Base-by-base conservation (phyloP, 305 asterid species). In the Stenogyne calaminthoides region DNA sequence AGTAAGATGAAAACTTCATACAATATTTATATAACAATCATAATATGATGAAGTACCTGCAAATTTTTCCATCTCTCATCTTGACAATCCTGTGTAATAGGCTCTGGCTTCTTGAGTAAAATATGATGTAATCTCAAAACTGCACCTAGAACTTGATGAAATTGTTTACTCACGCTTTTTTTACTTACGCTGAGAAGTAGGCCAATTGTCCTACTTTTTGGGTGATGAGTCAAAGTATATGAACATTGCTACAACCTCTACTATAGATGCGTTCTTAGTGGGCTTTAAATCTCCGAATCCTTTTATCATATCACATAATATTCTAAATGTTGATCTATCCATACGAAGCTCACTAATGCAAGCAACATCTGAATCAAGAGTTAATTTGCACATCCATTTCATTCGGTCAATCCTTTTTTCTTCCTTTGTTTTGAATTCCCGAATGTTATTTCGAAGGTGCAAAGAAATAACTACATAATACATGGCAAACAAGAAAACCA, bases 21-120 rank as follows among this genome's bases (percentile, higher is more conserved):
- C n/a, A n/a, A n/a, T n/a, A n/a, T n/a, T n/a, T n/a, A n/a, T n/a
- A n/a, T 40, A 40, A 40, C 7, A 40, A 40, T 40, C 7, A 9
- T 40, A 44, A 49, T 14, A 49, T 2, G 5, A 0, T n/a, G 20
- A 49, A 1, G 56, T 49, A 55, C 64, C 39, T 25, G 6, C 3
- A 58, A 58, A 58, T 18, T 2, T 22, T 58, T 58, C 64, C 64
- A 58, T 58, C 64, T 58, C 64, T 58, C 64, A 27, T 58, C 64
- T 58, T 58, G 64, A 58, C 64, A 58, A 10, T 58, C 64, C 8
- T 58, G 15, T 1, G 64, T 22, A 9, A 58, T 58, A 27, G 64
- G 64, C 39, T 58, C 18, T 25, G 39, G 16, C 15, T 25, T 58
- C 15, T 58, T 58, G 14, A 20, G 40, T 29, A 25, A 22, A 58